These are phyloP conservation scores for Lablab purpureus DNA, from an alignment of 306 rosid species.

Conservation along the genomic window DNA sequence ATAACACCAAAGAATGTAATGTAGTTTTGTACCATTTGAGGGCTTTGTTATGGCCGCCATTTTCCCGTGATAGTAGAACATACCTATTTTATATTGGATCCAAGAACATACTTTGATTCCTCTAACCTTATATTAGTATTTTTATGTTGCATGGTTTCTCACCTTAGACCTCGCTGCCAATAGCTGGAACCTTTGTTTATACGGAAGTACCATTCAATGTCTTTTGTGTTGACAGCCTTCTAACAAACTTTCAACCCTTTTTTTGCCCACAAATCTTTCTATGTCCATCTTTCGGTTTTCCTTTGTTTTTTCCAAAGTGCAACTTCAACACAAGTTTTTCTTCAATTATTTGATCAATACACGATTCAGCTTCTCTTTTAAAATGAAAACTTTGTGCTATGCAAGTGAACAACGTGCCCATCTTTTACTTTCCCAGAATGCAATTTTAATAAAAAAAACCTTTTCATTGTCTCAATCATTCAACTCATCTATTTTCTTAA, in stretches of 20 bases:
- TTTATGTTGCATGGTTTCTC: not conserved
- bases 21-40: not conserved
- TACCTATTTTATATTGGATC: not conserved
- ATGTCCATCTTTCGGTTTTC: not conserved
- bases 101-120: not conserved
- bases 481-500: too few species aligned
- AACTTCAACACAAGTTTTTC: not conserved
- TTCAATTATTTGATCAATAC: not conserved
- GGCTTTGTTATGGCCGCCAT: not conserved
- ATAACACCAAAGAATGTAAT: not conserved
- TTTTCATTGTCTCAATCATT: not conserved
- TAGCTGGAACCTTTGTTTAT: conserved; percentile 35
- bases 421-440: not conserved
- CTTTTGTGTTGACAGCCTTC: not conserved
- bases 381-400: not conserved
- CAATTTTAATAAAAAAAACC: not conserved
- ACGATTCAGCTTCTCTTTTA: not conserved
- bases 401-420: not conserved
- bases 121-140: not conserved
- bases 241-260: not conserved
- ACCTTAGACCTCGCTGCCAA: not conserved
- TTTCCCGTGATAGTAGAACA: not conserved
- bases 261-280: not conserved
- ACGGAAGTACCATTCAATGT: conserved; percentile 17
- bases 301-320: not conserved